Base-by-base conservation (phyloP, 176 grass and related monocot genomes). In the Melocanna baccifera region DNA sequence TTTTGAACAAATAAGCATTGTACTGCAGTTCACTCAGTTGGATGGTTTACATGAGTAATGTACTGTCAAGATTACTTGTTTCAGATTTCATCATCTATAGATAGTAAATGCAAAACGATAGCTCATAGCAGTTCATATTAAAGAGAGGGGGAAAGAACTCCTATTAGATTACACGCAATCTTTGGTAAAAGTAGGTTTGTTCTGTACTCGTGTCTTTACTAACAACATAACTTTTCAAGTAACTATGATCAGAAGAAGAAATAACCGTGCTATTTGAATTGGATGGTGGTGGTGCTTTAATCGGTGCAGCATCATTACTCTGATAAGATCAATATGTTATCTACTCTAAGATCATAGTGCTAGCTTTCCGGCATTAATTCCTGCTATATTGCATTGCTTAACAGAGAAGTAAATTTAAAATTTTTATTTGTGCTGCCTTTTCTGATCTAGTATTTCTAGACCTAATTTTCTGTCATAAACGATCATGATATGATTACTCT, bases 201-300 rank as follows among this genome's bases (percentile, higher is more conserved):
- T 85, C 52, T 70, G 83, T 76, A 89, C 82, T 89, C 81, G 83
- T 46, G 29, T 80, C 82, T 85, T 72, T 81, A 81, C 34, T 69
- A 52, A 40, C 50, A 70, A 6, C 22, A 45, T 76, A 84, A 71
- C 77, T 86, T 81, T 82, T 29, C 78, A 82, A 64, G 78, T 64
- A 90, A 71, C 78, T 71, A 77, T 6, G 71, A 58, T 63, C 65
- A 82, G 37, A 72, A 36, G 65, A 77, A 86, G 12, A 86, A 86
- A 86, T 71, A 77, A 76, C 32, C 11, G 19, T 71, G 64, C 25
- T 69, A 74, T 80, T 80, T 81, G 69, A 81, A 74, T 85, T 79
- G 57, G 57, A 39, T 28, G 5, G n/a, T 59, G 20, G 15, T 79
- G 13, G 45, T 81, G 67, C 83, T 90, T 86, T 66, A 86, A 76